A percentile compares a stretch with the other conserved stretches of the same genome.
Conservation (phyloP, 2,329 filamentous ascomycete genomes). For the Ophiostoma perfectum region DNA sequence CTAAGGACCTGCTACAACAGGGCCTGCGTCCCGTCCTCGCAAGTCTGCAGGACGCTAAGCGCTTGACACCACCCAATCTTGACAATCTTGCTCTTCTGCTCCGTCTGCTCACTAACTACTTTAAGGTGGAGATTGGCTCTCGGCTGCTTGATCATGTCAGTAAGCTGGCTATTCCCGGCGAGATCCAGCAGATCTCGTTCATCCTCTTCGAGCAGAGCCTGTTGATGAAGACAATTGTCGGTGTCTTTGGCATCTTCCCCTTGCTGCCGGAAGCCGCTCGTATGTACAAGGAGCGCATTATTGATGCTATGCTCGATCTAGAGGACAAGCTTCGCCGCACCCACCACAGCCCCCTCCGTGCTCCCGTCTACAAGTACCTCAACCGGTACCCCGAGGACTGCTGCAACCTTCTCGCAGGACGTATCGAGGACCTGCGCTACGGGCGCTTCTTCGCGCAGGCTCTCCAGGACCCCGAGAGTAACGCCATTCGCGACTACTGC, state of each 20-base stretch:
- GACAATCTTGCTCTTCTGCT: conserved; percentile 86
- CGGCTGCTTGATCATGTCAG: conserved; percentile 92
- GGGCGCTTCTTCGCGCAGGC: conserved; percentile 89
- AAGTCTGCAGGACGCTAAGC: conserved; percentile 89
- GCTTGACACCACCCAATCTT: conserved; percentile 79
- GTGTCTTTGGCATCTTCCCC: conserved; percentile 95
- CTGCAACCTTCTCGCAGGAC: conserved; percentile 72
- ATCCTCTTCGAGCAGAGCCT: conserved; percentile 88
- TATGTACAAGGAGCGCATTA: conserved; percentile 82
- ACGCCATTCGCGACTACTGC: conserved; percentile 67
- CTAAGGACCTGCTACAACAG: conserved; percentile 91
- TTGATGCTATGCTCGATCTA: conserved; percentile 83
- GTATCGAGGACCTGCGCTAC: conserved; percentile 77
- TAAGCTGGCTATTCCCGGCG: conserved; percentile 72
- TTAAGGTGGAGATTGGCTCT: conserved; percentile 96
- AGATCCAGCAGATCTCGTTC: conserved; percentile 87
- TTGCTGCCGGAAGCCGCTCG: conserved; percentile 86
- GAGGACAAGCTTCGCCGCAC: conserved; percentile 82
- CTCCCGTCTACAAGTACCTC: conserved; percentile 85
- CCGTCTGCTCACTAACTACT: conserved; percentile 92
- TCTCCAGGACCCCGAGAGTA: conserved; percentile 68
- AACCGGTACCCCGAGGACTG: conserved; percentile 89
- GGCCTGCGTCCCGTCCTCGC: conserved; percentile 92
- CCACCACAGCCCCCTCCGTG: conserved; percentile 83
- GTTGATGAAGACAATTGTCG: conserved; percentile 89